Evolutionary conservation across 768 basidiomycete species (phyloP).

Genomic region (Lactifluus rugatus): DNA sequence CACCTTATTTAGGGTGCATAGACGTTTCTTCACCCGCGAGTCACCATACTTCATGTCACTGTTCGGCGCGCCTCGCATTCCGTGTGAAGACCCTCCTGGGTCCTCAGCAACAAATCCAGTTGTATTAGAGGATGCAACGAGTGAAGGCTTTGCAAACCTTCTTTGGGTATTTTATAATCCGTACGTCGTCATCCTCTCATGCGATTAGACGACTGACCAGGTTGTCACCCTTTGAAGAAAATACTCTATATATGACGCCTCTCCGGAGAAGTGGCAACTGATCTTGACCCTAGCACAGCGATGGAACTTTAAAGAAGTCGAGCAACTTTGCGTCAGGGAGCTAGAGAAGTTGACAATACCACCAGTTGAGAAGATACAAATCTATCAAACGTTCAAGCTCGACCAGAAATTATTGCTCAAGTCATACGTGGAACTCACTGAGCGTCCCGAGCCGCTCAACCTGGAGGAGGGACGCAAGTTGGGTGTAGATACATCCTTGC

Average conservation of each 20-base stretch:
- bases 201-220: conserved; percentile 24
- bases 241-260: conserved; percentile 47
- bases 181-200: conserved; percentile 18
- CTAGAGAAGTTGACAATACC: conserved; percentile 36
- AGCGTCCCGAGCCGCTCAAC: conserved; percentile 39
- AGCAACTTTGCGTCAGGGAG: conserved; percentile 42
- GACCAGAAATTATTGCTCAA: conserved; percentile 40
- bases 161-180: conserved; percentile 29
- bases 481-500: conserved; percentile 46
- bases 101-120: conserved; percentile 25
- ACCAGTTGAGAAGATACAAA: conserved; percentile 42
- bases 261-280: conserved; percentile 39
- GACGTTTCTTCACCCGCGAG: conserved; percentile 56
- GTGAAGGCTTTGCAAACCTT: conserved; percentile 23
- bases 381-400: conserved; percentile 46
- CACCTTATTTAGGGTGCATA: conserved; percentile 46
- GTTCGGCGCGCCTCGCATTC: conserved; percentile 16
- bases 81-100: conserved; percentile 23
- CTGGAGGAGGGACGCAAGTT: conserved; percentile 45
- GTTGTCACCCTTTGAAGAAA: conserved; percentile 27
- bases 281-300: conserved; percentile 44
- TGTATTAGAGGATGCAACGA: conserved; percentile 21
- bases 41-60: conserved; percentile 35
- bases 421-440: conserved; percentile 44
- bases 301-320: conserved; percentile 49